Evolutionary conservation across 129 eudicot genomes (phyloP).

Genomic region (Glebionis coronaria): DNA sequence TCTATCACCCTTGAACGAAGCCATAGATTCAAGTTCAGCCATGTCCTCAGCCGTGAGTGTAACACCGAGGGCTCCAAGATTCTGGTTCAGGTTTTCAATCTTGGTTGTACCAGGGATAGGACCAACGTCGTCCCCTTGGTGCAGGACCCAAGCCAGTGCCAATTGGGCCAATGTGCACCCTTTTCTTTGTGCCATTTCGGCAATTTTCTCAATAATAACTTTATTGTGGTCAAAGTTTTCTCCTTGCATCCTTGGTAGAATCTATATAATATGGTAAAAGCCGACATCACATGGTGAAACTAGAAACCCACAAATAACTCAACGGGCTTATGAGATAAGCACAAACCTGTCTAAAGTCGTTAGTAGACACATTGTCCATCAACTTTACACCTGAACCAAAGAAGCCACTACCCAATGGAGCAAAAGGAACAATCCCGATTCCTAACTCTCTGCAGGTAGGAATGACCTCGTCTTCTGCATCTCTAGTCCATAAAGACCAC

Average conservation of each 20-base stretch:
- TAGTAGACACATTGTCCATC: conserved; percentile 28
- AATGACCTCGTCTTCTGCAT: conserved; percentile 47
- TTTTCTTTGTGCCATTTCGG: conserved; percentile 39
- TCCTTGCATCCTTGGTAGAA: conserved; percentile 39
- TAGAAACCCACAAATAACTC: no score
- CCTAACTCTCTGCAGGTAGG: conserved; percentile 67
- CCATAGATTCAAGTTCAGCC: conserved; percentile 44
- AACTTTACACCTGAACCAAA: conserved; percentile 35
- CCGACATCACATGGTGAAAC: background rate
- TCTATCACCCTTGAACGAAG: conserved; percentile 36
- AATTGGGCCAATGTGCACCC: conserved; percentile 51
- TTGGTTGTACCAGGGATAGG: conserved; percentile 55
- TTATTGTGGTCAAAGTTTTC: conserved; percentile 51
- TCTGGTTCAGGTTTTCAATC: conserved; percentile 42
- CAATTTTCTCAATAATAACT: conserved; percentile 25
- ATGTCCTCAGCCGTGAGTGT: conserved; percentile 40
- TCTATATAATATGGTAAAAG: conserved; percentile 19
- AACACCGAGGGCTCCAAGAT: conserved; percentile 41
- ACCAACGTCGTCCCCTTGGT: conserved; percentile 48
- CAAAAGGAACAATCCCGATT: conserved; percentile 58
- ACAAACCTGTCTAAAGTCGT: conserved; percentile 52
- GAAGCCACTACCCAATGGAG: conserved; percentile 50
- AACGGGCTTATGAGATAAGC: no score
- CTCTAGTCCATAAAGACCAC: conserved; percentile 65
- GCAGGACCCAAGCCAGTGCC: conserved; percentile 52